phyloP scores from a whole-genome alignment of 116 monocot genomes.

The Iris pallida region DNA sequence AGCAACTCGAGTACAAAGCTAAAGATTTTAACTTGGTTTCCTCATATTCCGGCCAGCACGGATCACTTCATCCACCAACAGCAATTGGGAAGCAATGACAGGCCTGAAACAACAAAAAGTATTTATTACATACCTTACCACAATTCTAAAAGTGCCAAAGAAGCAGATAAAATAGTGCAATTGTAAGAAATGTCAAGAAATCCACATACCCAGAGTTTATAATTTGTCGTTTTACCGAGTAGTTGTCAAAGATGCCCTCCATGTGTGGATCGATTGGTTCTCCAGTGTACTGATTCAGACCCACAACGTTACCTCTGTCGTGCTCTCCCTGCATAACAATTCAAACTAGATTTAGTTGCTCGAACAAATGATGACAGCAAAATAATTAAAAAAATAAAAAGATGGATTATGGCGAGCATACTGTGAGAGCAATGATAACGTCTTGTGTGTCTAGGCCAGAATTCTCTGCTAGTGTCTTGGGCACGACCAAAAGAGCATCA shows the following conservation, averaged over 20 bases:
- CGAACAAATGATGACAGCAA: not conserved
- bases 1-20: too few relatives aligned
- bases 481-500: conserved; percentile 83
- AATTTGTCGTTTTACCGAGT: conserved; percentile 89
- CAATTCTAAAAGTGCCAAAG: too few relatives aligned
- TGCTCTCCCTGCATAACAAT: conserved; percentile 58
- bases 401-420: conserved; percentile 9
- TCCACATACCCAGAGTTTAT: conserved; percentile 74
- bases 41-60: conserved; percentile 95
- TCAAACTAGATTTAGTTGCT: not conserved
- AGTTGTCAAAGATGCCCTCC: conserved; percentile 98
- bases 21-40: conserved; percentile 61
- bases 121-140: too few relatives aligned
- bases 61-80: conserved; percentile 95
- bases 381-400: not conserved
- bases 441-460: conserved; percentile 98
- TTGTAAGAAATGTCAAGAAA: too few relatives aligned
- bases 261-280: conserved; percentile 81
- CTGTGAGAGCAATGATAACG: conserved; percentile 77
- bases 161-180: too few relatives aligned
- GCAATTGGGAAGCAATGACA: conserved; percentile 85
- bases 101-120: conserved; percentile 46
- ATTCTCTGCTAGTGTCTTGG: conserved; percentile 94
- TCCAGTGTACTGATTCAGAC: conserved; percentile 81
- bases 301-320: conserved; percentile 80